Evolutionary conservation across 805 yeast genomes (phyloP).

Genomic region (Metschnikowia matae): DNA sequence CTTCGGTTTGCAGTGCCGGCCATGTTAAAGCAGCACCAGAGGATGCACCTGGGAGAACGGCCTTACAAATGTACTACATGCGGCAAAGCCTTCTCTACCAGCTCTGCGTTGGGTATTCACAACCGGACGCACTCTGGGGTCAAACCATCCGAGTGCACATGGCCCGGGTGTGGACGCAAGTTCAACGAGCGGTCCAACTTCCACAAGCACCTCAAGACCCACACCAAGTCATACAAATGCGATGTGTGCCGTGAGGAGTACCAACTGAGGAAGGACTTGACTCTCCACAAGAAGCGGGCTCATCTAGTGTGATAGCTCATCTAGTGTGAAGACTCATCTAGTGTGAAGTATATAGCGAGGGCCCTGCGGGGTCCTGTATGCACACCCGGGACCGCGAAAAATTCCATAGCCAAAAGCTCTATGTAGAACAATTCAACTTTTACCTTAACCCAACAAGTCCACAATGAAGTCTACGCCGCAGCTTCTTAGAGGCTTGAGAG

Average conservation of each 20-base stretch:
- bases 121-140: slow-evolving; percentile 85
- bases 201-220: slow-evolving; percentile 83
- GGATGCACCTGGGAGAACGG: slow-evolving; percentile 86
- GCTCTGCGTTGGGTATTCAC: slow-evolving; percentile 80
- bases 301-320: slow-evolving; percentile 3
- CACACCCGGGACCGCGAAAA: slow-evolving; percentile 2
- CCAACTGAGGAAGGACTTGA: slow-evolving; percentile 38
- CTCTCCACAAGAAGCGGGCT: slow-evolving; percentile 29
- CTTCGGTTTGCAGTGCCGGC: slow-evolving; percentile 72
- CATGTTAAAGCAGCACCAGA: slow-evolving; percentile 73
- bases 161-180: slow-evolving; percentile 76
- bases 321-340: slow-evolving; percentile 2
- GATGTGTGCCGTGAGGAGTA: slow-evolving; percentile 50
- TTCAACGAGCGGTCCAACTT: slow-evolving; percentile 88
- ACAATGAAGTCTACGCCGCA: slow-evolving; percentile 26
- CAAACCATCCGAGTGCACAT: slow-evolving; percentile 75
- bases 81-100: slow-evolving; percentile 74
- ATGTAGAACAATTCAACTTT: not conserved
- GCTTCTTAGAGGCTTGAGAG: slow-evolving; percentile 22
- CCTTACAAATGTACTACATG: slow-evolving; percentile 76
- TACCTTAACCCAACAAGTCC: not conserved
- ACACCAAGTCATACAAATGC: slow-evolving; percentile 52
- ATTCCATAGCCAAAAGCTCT: not conserved
- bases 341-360: not conserved
- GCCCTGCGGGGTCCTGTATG: not conserved